Evolutionary conservation across 495 filamentous ascomycete genomes (phyloP).

Genomic region (Aspergillus sclerotiicarbonarius): DNA sequence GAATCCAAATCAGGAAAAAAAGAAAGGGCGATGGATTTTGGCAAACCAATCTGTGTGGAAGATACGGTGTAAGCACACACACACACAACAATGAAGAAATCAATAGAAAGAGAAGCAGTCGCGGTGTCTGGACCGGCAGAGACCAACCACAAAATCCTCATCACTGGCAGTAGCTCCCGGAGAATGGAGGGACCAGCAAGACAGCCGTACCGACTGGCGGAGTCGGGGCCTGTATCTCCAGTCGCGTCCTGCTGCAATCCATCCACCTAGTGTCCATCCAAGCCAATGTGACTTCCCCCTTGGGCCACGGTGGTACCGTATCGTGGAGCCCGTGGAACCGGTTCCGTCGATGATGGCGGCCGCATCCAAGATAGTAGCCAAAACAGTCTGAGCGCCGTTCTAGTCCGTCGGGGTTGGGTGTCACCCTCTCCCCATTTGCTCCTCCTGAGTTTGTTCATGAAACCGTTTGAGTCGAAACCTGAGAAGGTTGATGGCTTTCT

Average conservation of each 20-base stretch:
- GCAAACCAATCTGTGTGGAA: too few relatives aligned
- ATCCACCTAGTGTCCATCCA: not conserved
- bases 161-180: too few relatives aligned
- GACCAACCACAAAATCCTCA: too few relatives aligned
- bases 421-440: constrained; percentile 7
- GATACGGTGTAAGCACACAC: too few relatives aligned
- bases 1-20: too few relatives aligned
- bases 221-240: not conserved
- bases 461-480: not conserved
- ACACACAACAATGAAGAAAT: too few relatives aligned
- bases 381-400: constrained; percentile 13
- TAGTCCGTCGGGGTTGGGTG: constrained; percentile 18
- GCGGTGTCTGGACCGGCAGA: too few relatives aligned
- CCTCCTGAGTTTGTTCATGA: not conserved
- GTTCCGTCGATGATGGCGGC: constrained; percentile 16
- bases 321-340: constrained; percentile 24
- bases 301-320: constrained; percentile 18
- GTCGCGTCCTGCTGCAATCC: not conserved
- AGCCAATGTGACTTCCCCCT: constrained; percentile 12
- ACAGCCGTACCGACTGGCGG: too few relatives aligned
- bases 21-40: too few relatives aligned
- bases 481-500: not conserved
- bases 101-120: too few relatives aligned
- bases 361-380: constrained; percentile 18
- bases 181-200: too few relatives aligned